Evolutionary conservation across 768 basidiomycete genomes (phyloP), one percentile per base, ranked within the genome.

Genomic region (Naganishia friedmannii): DNA sequence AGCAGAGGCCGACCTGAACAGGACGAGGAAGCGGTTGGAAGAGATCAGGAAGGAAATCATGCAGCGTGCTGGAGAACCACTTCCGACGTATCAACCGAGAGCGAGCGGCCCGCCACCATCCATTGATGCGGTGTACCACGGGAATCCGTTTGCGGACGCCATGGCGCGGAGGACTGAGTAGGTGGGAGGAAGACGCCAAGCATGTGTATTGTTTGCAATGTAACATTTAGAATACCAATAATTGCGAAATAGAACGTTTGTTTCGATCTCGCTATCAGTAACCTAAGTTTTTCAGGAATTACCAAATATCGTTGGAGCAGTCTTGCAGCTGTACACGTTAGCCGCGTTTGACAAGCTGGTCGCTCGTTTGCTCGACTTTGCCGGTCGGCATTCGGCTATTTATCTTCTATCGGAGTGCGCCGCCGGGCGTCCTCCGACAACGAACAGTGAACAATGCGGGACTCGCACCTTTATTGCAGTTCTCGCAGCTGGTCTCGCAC

Each of bases 81-180:
- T 69, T 46, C 68, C 68, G 26, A 45, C 58, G 2, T 69, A 69
- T 60, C 31, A 32, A 7, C 68, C 68, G 17, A 26, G 45, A 21
- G 54, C 29, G 15, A 31, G 48, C 26, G 56, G 42, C 10, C 68
- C 68, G 13, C 68, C 68, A 0, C 31, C 68, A 17, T 8, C 57
- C 3, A 31, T 48, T 32, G 67, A 68, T 12, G 67, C 29, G 31
- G 28, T 23, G n/a, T 55, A 69, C 53, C 51, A 51, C 45, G 68
- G 68, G 46, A 69, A 69, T 28, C 68, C 68, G 56, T 69, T 69
- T 53, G 68, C 68, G 32, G 55, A 46, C 46, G 53, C 67, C 55
- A 23, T 68, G 54, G 67, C 60, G 5, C 9, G 9, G 39, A n/a
- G 60, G 42, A 63, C 9, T 1, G 60, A 45, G 21, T 63, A 19